Evolutionary conservation across 768 basidiomycete genomes (phyloP).

Genomic region (Russula dissimulans): DNA sequence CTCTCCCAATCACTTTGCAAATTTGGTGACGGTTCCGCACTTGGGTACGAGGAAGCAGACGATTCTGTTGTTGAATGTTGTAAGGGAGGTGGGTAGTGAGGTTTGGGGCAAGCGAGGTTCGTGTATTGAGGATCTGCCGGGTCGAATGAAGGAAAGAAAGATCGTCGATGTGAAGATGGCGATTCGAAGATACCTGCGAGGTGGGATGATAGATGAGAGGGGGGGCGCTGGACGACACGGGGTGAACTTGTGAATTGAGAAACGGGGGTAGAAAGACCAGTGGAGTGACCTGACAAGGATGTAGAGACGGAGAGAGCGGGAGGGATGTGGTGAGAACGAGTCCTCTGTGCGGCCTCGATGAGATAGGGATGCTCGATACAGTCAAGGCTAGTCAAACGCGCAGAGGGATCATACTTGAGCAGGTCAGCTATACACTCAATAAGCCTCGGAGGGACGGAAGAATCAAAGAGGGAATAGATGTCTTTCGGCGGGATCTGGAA

Average conservation of each 20-base stretch:
- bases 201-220: slow-evolving; percentile 12
- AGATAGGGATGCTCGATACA: slow-evolving; percentile 89
- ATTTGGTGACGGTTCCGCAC: slow-evolving; percentile 16
- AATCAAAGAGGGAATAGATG: slow-evolving; percentile 67
- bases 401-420: slow-evolving; percentile 84
- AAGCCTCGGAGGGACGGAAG: slow-evolving; percentile 65
- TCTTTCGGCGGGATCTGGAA: slow-evolving; percentile 55
- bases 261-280: slow-evolving; percentile 15
- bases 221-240: slow-evolving; percentile 10
- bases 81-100: slow-evolving; percentile 13
- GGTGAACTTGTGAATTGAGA: slow-evolving; percentile 17
- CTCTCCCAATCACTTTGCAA: slow-evolving; percentile 35
- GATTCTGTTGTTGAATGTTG: slow-evolving; percentile 18
- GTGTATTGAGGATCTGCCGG: slow-evolving; percentile 12
- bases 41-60: slow-evolving; percentile 16
- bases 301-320: slow-evolving; percentile 16
- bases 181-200: slow-evolving; percentile 4
- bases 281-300: slow-evolving; percentile 32
- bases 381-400: slow-evolving; percentile 75
- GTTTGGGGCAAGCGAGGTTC: slow-evolving; percentile 11
- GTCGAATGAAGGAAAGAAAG: slow-evolving; percentile 13
- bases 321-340: slow-evolving; percentile 6
- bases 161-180: slow-evolving; percentile 17
- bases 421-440: slow-evolving; percentile 89
- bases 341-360: slow-evolving; percentile 54